phyloP scores from a whole-genome alignment of 805 yeast genomes.

The Sugiyamaella americana region DNA sequence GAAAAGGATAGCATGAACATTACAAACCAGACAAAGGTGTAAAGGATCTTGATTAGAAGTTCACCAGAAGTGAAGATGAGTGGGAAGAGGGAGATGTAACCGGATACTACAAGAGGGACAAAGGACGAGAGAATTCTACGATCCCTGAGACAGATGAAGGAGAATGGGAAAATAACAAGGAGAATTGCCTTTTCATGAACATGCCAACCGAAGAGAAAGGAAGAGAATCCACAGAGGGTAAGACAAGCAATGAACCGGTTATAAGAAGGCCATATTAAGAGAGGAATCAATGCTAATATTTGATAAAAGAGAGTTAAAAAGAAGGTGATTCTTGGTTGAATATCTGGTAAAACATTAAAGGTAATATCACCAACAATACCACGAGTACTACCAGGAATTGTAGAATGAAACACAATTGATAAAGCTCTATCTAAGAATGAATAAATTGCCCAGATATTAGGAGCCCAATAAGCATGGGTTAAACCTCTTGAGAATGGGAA shows the following conservation, averaged over 20 bases:
- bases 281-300: conserved; percentile 65
- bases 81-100: conserved; percentile 85
- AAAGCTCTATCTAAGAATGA: conserved; percentile 73
- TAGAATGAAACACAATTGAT: conserved; percentile 22
- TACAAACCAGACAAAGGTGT: conserved; percentile 81
- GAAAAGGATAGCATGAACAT: conserved; percentile 66
- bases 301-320: conserved; percentile 80
- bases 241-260: conserved; percentile 77
- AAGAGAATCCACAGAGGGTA: conserved; percentile 84
- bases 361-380: conserved; percentile 90
- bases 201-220: conserved; percentile 96
- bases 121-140: conserved; percentile 66
- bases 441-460: conserved; percentile 93
- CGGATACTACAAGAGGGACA: conserved; percentile 66
- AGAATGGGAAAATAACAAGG: conserved; percentile 79
- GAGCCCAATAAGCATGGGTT: conserved; percentile 99
- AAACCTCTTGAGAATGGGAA: conserved; percentile 94
- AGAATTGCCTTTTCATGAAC: conserved; percentile 98
- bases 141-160: conserved; percentile 68
- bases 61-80: conserved; percentile 74
- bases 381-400: conserved; percentile 51
- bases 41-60: conserved; percentile 65
- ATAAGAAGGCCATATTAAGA: conserved; percentile 56
- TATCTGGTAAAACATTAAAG: conserved; percentile 73
- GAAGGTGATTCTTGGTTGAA: conserved; percentile 73